Conservation (phyloP, 257 asterid species). For the Solanum corneliomulleri region DNA sequence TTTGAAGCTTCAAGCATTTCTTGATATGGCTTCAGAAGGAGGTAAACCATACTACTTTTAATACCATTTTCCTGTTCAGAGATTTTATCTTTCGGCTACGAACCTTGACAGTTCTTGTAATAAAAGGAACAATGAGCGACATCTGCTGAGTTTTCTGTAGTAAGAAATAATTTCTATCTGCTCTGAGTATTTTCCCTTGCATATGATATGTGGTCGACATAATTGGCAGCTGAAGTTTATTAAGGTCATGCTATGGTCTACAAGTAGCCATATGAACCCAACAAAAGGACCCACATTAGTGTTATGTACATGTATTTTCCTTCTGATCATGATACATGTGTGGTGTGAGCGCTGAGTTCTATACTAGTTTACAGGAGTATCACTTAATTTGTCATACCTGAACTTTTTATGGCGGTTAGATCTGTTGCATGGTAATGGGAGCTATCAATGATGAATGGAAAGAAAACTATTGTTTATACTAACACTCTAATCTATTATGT, state of each 20-base stretch:
- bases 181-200: not conserved
- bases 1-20: conserved; percentile 95
- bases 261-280: not conserved
- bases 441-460: not conserved
- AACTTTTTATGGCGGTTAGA: not conserved
- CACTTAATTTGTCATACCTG: not conserved
- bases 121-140: not conserved
- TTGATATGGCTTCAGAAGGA: conserved; percentile 85
- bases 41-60: conserved; percentile 32
- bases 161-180: not conserved
- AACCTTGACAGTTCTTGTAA: not conserved
- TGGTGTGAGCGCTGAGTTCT: not conserved
- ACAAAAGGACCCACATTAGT: not conserved
- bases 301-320: not conserved
- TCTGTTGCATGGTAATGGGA: not conserved
- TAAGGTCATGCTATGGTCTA: not conserved
- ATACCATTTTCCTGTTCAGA: not conserved
- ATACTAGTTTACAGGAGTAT: not conserved
- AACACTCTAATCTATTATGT: not conserved
- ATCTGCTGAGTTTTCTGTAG: not conserved
- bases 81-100: not conserved
- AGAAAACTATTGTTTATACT: not conserved
- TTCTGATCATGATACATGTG: not conserved
- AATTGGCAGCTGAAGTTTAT: not conserved
- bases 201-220: not conserved